These are phyloP conservation scores for Penicillium fimorum DNA, from an alignment of 495 filamentous ascomycete genomes.

Conservation along the genomic window DNA sequence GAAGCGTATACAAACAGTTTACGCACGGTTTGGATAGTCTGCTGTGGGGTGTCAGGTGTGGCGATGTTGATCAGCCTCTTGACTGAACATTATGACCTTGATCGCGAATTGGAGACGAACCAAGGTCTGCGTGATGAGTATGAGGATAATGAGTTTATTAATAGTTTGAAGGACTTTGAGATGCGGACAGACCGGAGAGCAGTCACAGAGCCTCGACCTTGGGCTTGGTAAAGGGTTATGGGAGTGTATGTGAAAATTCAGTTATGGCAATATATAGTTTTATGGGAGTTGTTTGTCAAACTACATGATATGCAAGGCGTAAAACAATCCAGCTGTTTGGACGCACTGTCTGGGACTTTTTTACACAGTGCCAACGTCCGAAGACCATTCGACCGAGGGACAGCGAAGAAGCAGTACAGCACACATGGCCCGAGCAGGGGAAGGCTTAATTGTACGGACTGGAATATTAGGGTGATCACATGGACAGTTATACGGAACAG, in stretches of 20 bases:
- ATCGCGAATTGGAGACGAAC: slow-evolving; percentile 43
- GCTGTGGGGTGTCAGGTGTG: slow-evolving; percentile 52
- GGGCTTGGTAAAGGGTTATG: slow-evolving; percentile 13
- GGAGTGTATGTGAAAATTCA: too few relatives aligned
- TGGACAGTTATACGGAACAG: not conserved
- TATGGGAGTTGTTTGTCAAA: not conserved
- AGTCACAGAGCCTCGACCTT: slow-evolving; percentile 13
- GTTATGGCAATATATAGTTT: not conserved
- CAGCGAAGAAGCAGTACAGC: not conserved
- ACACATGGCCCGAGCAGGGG: not conserved
- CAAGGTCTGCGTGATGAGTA: slow-evolving; percentile 21
- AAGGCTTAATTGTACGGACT: not conserved
- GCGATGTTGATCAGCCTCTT: slow-evolving; percentile 49
- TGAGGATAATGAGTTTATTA: slow-evolving; percentile 6
- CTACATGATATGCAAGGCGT: not conserved
- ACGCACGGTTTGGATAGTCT: slow-evolving; percentile 55
- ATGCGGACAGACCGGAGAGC: slow-evolving; percentile 4
- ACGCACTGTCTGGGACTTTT: not conserved
- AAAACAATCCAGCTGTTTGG: not conserved
- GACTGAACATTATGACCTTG: slow-evolving; percentile 54
- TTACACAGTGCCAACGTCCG: not conserved
- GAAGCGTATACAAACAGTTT: slow-evolving; percentile 56
- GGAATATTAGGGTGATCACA: not conserved
- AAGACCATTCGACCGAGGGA: not conserved
- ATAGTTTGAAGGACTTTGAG: slow-evolving; percentile 21